A percentile compares a stretch with the other conserved stretches of the same genome.
Conservation (phyloP, 139 green algal species). For the Micromonas pusilla region DNA sequence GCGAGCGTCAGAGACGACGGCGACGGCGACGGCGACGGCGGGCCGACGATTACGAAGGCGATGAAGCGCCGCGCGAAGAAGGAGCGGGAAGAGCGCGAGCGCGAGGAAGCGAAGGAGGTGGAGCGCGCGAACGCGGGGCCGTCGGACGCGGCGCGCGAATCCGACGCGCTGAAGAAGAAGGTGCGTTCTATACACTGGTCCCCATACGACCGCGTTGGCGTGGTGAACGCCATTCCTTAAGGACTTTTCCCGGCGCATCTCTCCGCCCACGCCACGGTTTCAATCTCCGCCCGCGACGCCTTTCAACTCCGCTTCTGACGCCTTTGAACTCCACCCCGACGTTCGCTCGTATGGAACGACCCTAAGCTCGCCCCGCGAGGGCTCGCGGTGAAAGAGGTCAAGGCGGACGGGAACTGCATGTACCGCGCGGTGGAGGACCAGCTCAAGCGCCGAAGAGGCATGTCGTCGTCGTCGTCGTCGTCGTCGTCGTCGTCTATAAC, state of each 20-base stretch:
- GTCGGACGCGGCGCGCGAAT: background rate
- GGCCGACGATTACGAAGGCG: conserved; percentile 22
- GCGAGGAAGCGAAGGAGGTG: background rate
- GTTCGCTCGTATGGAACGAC: too few relatives aligned
- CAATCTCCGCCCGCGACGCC: background rate
- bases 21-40: background rate
- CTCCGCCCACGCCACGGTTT: too few relatives aligned
- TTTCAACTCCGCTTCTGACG: too few relatives aligned
- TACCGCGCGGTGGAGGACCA: conserved; percentile 85
- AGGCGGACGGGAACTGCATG: conserved; percentile 89
- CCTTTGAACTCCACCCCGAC: too few relatives aligned
- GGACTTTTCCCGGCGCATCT: too few relatives aligned
- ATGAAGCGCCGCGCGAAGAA: background rate
- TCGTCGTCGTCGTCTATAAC: too few relatives aligned
- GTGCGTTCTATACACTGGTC: too few relatives aligned
- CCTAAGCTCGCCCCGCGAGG: conserved; percentile 49
- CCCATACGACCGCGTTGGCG: too few relatives aligned
- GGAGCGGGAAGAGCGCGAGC: conserved; percentile 7
- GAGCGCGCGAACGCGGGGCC: conserved; percentile 4
- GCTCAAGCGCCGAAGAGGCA: conserved; percentile 39
- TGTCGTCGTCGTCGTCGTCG: too few relatives aligned
- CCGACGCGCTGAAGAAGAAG: background rate
- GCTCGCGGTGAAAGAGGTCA: conserved; percentile 63
- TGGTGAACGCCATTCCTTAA: too few relatives aligned
- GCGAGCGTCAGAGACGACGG: background rate